Evolutionary conservation across 768 basidiomycete genomes (phyloP).

Genomic region (Dentipellis fragilis): DNA sequence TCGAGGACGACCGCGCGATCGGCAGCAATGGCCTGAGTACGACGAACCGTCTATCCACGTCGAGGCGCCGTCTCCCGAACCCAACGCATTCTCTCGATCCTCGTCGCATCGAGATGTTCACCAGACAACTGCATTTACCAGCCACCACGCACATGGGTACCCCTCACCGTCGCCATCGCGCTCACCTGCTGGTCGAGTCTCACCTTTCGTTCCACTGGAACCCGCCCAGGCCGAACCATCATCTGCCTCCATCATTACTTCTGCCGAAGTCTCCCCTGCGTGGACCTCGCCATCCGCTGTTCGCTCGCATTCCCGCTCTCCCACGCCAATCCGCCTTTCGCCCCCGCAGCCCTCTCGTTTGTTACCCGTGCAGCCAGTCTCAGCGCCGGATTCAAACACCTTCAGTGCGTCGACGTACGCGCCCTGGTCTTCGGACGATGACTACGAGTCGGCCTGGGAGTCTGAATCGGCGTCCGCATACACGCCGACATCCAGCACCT

Average conservation of each 20-base stretch:
- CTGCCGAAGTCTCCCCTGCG: constrained; percentile 5
- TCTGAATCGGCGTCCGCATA: constrained; percentile 44
- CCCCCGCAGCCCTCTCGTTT: constrained; percentile 2
- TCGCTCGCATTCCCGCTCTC: constrained; percentile 24
- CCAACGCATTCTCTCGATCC: constrained; percentile 14
- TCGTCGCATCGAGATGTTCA: constrained; percentile 17
- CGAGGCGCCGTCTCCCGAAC: constrained; percentile 21
- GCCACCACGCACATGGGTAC: not conserved
- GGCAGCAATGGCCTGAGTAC: constrained; percentile 29
- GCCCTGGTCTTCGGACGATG: constrained; percentile 70
- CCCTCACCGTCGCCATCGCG: constrained; percentile 18
- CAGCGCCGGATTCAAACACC: constrained; percentile 11
- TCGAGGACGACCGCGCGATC: constrained; percentile 57
- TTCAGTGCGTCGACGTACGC: constrained; percentile 25
- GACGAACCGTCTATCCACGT: constrained; percentile 23
- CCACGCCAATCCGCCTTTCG: constrained; percentile 27
- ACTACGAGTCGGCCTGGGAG: constrained; percentile 66
- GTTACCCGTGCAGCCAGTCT: constrained; percentile 10
- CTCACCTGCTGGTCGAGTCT: constrained; percentile 19
- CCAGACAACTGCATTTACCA: not conserved
- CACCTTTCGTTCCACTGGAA: not conserved
- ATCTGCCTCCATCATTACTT: constrained; percentile 1
- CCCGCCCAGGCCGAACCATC: not conserved
- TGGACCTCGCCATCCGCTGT: not conserved
- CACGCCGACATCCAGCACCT: constrained; percentile 53